Evolutionary conservation across 2,329 filamentous ascomycete species (phyloP), one percentile per base, ranked within the genome.

Genomic region (Madurella fahalii): DNA sequence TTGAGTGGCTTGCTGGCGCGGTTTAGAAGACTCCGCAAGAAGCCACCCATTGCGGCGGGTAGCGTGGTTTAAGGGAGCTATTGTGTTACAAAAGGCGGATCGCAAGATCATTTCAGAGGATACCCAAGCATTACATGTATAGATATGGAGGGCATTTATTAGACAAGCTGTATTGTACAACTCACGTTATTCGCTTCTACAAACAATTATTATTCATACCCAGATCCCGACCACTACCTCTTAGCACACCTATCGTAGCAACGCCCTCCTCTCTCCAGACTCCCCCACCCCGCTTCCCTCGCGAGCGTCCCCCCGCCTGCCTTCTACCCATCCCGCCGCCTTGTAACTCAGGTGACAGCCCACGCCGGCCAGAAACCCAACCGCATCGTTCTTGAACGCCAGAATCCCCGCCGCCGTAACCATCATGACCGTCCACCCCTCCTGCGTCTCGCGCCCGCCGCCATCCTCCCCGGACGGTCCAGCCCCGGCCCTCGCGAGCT

Each of bases 401-500:
- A 97, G 71, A 51, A 95, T 79, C 2, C 87, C 81, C 0, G 89
- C 91, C 9, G 90, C 84, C 0, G 93, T 97, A 58, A 92, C 86
- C 55, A 96, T 78, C 91, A 96, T 95, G 0, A 96, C 86, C 18
- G 84, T 89, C 88, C 90, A 96, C 54, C 91, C 79, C 68, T 90
- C 83, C 53, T 80, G 80, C 44, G 84, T 80, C 70, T 94, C 89
- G 49, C 82, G 75, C 66, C 71, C 61, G 79, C 78, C 2, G 67
- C 62, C 53, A 69, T 54, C 49, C 5, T 5, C 31, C 30, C 39
- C 46, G 31, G 44, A 15, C 15, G 32, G 13, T 69, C 71, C 68
- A 34, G 68, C 66, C 61, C 75, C 64, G 2, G 43, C 92, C 65
- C 89, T 89, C 18, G 89, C 87, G 13, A 97, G 76, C 70, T 97